Conservation (phyloP, 768 basidiomycete species). For the Tylopilus felleus region DNA sequence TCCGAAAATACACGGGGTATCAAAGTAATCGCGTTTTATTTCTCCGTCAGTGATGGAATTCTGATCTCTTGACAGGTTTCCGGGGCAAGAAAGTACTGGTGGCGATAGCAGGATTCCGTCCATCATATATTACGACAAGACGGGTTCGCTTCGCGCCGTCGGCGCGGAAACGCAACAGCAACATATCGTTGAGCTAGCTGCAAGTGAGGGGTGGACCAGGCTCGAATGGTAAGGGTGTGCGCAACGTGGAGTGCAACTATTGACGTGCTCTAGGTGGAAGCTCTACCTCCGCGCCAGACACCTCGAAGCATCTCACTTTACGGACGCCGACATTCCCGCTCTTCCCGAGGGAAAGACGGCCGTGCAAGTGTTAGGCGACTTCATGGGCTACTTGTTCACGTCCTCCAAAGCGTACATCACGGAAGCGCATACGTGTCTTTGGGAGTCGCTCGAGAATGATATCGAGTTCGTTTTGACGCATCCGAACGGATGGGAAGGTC, state of each 20-base stretch:
- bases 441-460: conserved; percentile 38
- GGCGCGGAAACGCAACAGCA: conserved; percentile 41
- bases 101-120: conserved; percentile 43
- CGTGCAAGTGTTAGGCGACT: conserved; percentile 35
- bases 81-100: conserved; percentile 35
- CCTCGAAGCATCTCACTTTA: conserved; percentile 21
- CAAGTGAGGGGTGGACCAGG: conserved; percentile 39
- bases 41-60: not conserved
- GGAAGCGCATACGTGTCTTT: conserved; percentile 41
- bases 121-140: conserved; percentile 40
- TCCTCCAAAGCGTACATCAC: conserved; percentile 44
- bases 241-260: too few species aligned
- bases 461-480: conserved; percentile 55
- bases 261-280: conserved; percentile 26
- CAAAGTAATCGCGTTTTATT: conserved; percentile 9
- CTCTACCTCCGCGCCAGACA: conserved; percentile 35
- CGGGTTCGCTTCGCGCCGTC: conserved; percentile 36
- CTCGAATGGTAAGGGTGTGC: conserved; percentile 36
- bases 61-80: conserved; percentile 19
- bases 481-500: conserved; percentile 63
- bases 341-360: conserved; percentile 12
- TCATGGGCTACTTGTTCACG: conserved; percentile 40
- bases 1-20: conserved; percentile 21
- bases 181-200: conserved; percentile 31
- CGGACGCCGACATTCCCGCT: conserved; percentile 16